Evolutionary conservation across 179 eudicot species (phyloP).

Genomic region (Patellifolia procumbens): DNA sequence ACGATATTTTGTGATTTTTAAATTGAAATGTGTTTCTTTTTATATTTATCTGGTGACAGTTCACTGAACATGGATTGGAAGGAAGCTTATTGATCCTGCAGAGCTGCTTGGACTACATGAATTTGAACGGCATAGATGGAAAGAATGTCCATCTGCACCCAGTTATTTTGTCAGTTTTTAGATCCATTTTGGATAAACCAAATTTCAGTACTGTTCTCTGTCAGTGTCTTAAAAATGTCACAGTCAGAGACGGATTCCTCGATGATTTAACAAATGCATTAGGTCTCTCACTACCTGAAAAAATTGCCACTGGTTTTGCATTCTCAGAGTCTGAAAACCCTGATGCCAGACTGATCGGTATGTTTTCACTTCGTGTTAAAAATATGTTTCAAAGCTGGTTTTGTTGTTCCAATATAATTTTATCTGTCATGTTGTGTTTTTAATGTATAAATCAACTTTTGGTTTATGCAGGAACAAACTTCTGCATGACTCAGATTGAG

Average conservation of each 20-base stretch:
- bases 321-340: slow-evolving; percentile 65
- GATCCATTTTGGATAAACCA: slow-evolving; percentile 60
- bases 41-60: slow-evolving; percentile 22
- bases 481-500: slow-evolving; percentile 71
- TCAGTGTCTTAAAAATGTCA: slow-evolving; percentile 49
- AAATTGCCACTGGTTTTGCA: slow-evolving; percentile 85
- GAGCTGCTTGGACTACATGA: slow-evolving; percentile 60
- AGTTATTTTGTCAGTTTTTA: slow-evolving; percentile 55
- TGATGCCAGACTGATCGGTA: slow-evolving; percentile 64
- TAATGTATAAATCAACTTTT: neutral
- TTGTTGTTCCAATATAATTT: slow-evolving; percentile 5
- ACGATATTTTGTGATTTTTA: neutral
- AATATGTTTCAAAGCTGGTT: neutral
- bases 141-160: slow-evolving; percentile 53
- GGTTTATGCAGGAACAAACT: slow-evolving; percentile 66
- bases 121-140: slow-evolving; percentile 46
- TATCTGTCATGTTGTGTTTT: slow-evolving; percentile 13
- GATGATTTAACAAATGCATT: slow-evolving; percentile 61
- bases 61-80: slow-evolving; percentile 54
- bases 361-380: slow-evolving; percentile 16
- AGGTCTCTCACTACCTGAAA: slow-evolving; percentile 60
- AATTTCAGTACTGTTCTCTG: slow-evolving; percentile 74
- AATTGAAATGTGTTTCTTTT: neutral
- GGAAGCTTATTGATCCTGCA: slow-evolving; percentile 66
- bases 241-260: slow-evolving; percentile 65